phyloP scores from a whole-genome alignment of 805 yeast genomes.

The Kluyveromyces dobzhanskii region DNA sequence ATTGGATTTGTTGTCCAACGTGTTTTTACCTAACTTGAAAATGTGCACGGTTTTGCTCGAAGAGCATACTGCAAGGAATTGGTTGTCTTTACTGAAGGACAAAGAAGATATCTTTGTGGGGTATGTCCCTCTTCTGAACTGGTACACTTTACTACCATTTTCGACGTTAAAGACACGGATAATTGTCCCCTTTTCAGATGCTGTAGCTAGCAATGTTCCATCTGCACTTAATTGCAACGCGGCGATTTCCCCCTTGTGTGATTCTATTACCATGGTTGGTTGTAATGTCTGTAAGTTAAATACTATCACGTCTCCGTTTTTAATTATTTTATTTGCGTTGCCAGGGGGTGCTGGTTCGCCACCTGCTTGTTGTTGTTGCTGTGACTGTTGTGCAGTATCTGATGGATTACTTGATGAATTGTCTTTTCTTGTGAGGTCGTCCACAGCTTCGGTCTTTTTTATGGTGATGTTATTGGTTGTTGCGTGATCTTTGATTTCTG shows the following conservation, averaged over 20 bases:
- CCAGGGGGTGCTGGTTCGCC: constrained; percentile 6
- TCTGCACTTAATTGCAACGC: constrained; percentile 55
- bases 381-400: constrained; percentile 1
- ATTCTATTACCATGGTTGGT: constrained; percentile 62
- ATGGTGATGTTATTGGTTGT: constrained; percentile 25
- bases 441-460: constrained; percentile 2
- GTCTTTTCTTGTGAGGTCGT: constrained; percentile 1
- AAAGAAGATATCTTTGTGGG: constrained; percentile 73
- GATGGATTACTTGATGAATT: constrained; percentile 2
- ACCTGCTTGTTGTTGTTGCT: not conserved
- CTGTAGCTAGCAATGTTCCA: constrained; percentile 62
- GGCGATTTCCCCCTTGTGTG: constrained; percentile 64
- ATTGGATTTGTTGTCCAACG: constrained; percentile 6
- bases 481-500: constrained; percentile 23
- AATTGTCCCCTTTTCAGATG: constrained; percentile 72
- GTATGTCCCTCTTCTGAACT: constrained; percentile 76
- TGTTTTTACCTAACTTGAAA: constrained; percentile 48
- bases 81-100: constrained; percentile 62
- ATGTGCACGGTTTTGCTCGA: constrained; percentile 91
- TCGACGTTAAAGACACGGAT: constrained; percentile 57
- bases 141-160: constrained; percentile 56
- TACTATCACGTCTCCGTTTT: constrained; percentile 59
- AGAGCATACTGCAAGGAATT: constrained; percentile 71
- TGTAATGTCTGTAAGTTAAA: constrained; percentile 54
- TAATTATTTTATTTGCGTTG: constrained; percentile 10